These are phyloP conservation scores for Rhizoclosmatium sp. DNA, from an alignment of 192 early-diverging fungal species.

Conservation along the genomic window DNA sequence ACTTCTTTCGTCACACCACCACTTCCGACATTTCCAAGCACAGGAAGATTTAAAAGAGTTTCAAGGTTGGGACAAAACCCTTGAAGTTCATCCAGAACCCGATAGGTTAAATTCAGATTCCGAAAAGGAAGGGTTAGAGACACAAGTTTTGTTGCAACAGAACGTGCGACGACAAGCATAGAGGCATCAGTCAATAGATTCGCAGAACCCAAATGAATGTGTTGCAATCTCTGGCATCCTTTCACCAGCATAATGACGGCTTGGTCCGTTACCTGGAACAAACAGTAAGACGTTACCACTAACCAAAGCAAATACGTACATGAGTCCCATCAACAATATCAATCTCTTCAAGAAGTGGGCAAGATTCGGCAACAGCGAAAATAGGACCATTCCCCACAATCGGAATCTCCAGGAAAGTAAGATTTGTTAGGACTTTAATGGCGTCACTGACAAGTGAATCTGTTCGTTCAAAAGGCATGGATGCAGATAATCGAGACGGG, in stretches of 20 bases:
- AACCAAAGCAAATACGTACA: conserved; percentile 1
- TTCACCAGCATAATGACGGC: conserved; percentile 37
- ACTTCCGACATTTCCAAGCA: not conserved
- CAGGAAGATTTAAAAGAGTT: conserved; percentile 25
- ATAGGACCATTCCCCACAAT: conserved; percentile 24
- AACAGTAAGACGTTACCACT: not conserved
- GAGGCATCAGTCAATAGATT: conserved; percentile 22
- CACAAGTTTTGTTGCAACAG: not conserved
- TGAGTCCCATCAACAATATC: conserved; percentile 32
- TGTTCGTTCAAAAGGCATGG: conserved; percentile 17
- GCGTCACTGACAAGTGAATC: conserved; percentile 6
- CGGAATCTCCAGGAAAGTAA: conserved; percentile 25
- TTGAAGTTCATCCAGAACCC: conserved; percentile 10
- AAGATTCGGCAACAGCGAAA: conserved; percentile 16
- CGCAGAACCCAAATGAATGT: conserved; percentile 31
- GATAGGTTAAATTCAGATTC: conserved; percentile 12
- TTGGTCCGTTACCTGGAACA: conserved; percentile 29
- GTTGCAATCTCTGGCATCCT: conserved; percentile 6
- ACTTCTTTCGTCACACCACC: conserved; percentile 1
- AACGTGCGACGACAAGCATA: conserved; percentile 26
- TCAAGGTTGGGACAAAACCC: conserved; percentile 22
- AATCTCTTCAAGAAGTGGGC: conserved; percentile 29
- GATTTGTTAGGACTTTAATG: not conserved
- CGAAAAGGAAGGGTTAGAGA: conserved; percentile 30
- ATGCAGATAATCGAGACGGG: conserved; percentile 31